Evolutionary conservation across 768 basidiomycete genomes (phyloP), one percentile per base, ranked within the genome.

Genomic region (Tubosaeta sp.): DNA sequence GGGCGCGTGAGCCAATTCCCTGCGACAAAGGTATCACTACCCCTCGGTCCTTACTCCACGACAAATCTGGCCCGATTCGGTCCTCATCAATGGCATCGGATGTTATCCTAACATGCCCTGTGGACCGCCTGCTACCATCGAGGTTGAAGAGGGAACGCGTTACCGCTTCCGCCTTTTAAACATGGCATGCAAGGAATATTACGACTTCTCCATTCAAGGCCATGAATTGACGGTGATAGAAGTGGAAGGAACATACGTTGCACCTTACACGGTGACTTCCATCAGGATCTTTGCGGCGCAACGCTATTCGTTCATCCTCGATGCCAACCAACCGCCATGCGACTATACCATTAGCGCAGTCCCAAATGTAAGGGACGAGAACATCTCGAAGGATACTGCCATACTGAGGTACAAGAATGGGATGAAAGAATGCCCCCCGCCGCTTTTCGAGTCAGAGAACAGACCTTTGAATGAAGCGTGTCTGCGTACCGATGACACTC

Each of bases 271-370:
- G 6, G 76, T 75, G 3, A 71, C 76, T 46, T 62, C 57, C 13
- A 59, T 74, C 43, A 63, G 64, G 19, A 71, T 74, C 26, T 64
- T 58, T 17, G 52, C 65, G 5, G 75, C 72, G 6, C 78, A 79
- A 54, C 72, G 77, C 14, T 78, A 78, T 50, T 78, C 77, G 0
- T 69, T 79, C 54, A 64, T 80, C 22, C 56, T 79, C 13, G 57
- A 66, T 60, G 73, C 78, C 3, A 66, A 72, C 53, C 65, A 73
- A 43, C 55, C 69, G 0, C 41, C 72, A 17, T 58, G 45, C 32
- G 79, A 80, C 55, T 80, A 80, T 54, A 78, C 56, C 49, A 53
- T 59, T 13, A 38, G 42, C 14, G 51, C 50, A 8, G n/a, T 31
- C 14, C 46, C 49, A 13, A 41, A 44, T 17, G 16, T 16, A 9